Conservation (phyloP, 345 rosid species). For the thale cress (Arabidopsis thaliana) region TAIR10.1 NC_003071.7:10286501-10287000, state of each 20-base stretch:
- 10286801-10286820: background rate
- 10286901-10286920: constrained; percentile 14
- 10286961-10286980: constrained; percentile 20
- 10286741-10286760: too few species aligned
- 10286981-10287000: background rate
- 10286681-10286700: too few species aligned
- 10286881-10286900: constrained; percentile 3
- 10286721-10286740: too few species aligned
- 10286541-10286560: background rate
- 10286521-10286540: background rate
- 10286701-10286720: too few species aligned
- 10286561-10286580: background rate
- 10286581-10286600: background rate
- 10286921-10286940: constrained; percentile 18
- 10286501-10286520: constrained; percentile 3
- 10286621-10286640: too few species aligned
- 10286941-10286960: constrained; percentile 36
- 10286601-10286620: too few species aligned
- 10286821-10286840: background rate
- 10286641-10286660: too few species aligned
- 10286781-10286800: too few species aligned
- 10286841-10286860: background rate
- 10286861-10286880: constrained; percentile 23
- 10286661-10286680: too few species aligned
- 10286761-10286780: too few species aligned